Conservation (phyloP, 306 rosid species). For the Parietaria judaica region DNA sequence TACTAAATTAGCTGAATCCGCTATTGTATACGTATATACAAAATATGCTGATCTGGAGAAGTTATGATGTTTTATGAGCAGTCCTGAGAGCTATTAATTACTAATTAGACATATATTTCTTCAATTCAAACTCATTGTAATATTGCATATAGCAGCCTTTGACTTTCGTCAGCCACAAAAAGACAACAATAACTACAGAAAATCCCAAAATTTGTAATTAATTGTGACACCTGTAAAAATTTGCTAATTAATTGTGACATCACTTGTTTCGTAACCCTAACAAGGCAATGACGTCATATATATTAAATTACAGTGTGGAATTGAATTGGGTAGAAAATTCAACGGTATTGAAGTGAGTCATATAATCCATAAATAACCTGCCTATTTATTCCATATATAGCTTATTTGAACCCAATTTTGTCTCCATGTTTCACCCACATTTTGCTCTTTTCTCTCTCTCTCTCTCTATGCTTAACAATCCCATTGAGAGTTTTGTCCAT, state of each 20-base stretch:
- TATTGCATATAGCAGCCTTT: too few relatives aligned
- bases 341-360: conserved; percentile 1
- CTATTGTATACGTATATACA: neutral
- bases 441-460: conserved; percentile 12
- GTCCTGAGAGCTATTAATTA: neutral
- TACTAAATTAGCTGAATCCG: neutral
- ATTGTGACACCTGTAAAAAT: too few relatives aligned
- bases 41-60: neutral
- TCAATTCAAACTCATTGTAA: too few relatives aligned
- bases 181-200: too few relatives aligned
- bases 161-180: too few relatives aligned
- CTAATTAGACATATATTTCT: too few relatives aligned
- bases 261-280: neutral
- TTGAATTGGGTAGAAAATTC: conserved; percentile 4
- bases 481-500: conserved; percentile 15
- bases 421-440: conserved; percentile 11
- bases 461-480: neutral
- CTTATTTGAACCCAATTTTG: neutral
- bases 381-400: conserved; percentile 7
- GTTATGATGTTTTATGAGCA: neutral
- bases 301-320: neutral
- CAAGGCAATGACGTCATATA: neutral
- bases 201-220: too few relatives aligned
- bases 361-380: conserved; percentile 11
- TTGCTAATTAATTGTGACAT: neutral